These are phyloP conservation scores for Pilatotrama ljubarskyi DNA, from an alignment of 768 basidiomycete genomes.

Conservation along the genomic window DNA sequence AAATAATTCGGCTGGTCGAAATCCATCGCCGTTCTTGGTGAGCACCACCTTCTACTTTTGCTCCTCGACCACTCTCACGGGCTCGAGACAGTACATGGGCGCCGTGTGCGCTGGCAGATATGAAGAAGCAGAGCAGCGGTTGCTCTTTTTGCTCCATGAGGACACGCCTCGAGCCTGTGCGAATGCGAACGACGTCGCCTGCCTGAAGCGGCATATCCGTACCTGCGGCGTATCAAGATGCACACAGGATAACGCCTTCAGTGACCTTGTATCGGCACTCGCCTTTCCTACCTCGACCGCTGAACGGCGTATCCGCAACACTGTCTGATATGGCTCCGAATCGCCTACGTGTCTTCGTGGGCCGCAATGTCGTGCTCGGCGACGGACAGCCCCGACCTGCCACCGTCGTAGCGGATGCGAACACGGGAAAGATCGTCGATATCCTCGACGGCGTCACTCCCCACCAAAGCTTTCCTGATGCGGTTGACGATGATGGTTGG, in stretches of 20 bases:
- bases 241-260: background rate
- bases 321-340: background rate
- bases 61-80: background rate
- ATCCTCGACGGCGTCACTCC: constrained; percentile 29
- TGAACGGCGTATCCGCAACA: background rate
- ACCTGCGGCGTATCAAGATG: constrained; percentile 3
- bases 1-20: background rate
- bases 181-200: constrained; percentile 12
- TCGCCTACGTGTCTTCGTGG: constrained; percentile 22
- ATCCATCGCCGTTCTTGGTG: background rate
- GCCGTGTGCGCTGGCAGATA: background rate
- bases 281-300: background rate
- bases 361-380: constrained; percentile 31
- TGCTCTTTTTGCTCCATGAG: background rate
- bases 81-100: background rate
- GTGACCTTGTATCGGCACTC: background rate
- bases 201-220: background rate
- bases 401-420: constrained; percentile 42
- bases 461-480: constrained; percentile 24
- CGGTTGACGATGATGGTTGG: constrained; percentile 31
- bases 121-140: background rate
- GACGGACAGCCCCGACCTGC: constrained; percentile 32
- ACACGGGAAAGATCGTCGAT: constrained; percentile 42
- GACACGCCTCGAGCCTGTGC: background rate
- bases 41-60: background rate